phyloP scores from a whole-genome alignment of 768 basidiomycete species.

The Auriculariales sp. region DNA sequence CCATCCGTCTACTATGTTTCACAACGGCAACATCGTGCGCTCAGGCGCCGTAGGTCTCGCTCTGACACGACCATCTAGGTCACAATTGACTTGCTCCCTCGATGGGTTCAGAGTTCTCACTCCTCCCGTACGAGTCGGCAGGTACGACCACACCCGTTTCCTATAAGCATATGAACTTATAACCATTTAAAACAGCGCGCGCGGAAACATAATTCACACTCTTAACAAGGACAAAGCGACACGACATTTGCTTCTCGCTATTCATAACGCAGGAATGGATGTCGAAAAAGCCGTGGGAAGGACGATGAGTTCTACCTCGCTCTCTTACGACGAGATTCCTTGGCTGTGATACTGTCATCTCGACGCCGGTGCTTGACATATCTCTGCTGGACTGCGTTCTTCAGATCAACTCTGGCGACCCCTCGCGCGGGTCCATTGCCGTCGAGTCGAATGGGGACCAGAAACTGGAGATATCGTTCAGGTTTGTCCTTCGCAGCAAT shows the following conservation, averaged over 20 bases:
- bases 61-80: constrained; percentile 13
- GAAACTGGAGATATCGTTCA: constrained; percentile 34
- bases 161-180: neutral
- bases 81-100: constrained; percentile 14
- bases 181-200: constrained; percentile 26
- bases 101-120: constrained; percentile 32
- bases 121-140: constrained; percentile 34
- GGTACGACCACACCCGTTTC: constrained; percentile 20
- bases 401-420: constrained; percentile 55
- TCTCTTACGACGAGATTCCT: neutral
- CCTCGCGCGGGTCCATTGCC: constrained; percentile 51
- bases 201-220: constrained; percentile 58
- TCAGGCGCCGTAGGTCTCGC: constrained; percentile 62
- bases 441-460: constrained; percentile 41
- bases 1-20: constrained; percentile 53
- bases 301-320: constrained; percentile 48
- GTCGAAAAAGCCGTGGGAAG: constrained; percentile 24
- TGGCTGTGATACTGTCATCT: too few species aligned
- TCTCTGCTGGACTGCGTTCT: neutral
- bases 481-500: constrained; percentile 20
- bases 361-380: too few species aligned
- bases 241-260: constrained; percentile 37
- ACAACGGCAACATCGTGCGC: constrained; percentile 36
- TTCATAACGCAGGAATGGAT: constrained; percentile 21
- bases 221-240: constrained; percentile 47